Conservation (phyloP, 768 basidiomycete species). For the Pisolithus sp. region DNA sequence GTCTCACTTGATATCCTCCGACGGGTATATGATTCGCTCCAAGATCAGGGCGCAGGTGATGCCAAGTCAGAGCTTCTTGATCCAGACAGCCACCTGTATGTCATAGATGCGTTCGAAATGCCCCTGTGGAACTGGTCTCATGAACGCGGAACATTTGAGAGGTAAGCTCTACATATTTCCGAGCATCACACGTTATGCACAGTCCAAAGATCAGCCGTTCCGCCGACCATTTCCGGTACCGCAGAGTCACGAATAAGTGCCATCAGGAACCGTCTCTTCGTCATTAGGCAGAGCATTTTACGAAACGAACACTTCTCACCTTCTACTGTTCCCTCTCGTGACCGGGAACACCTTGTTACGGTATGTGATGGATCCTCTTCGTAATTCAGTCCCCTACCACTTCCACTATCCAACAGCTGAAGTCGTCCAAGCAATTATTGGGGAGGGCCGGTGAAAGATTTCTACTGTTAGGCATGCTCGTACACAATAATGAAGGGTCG, state of each 20-base stretch:
- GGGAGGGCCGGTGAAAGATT: slow-evolving; percentile 88
- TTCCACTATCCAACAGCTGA: slow-evolving; percentile 48
- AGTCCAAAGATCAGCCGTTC: slow-evolving; percentile 35
- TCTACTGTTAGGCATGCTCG: slow-evolving; percentile 88
- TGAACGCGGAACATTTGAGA: slow-evolving; percentile 83
- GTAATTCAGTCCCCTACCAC: slow-evolving; percentile 13
- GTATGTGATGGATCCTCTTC: slow-evolving; percentile 36
- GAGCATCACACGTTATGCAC: slow-evolving; percentile 5
- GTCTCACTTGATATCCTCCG: slow-evolving; percentile 61
- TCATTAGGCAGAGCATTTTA: slow-evolving; percentile 89
- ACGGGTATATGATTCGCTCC: slow-evolving; percentile 70
- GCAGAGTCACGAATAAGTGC: slow-evolving; percentile 77
- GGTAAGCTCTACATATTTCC: slow-evolving; percentile 39
- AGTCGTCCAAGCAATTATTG: slow-evolving; percentile 92
- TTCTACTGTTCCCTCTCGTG: slow-evolving; percentile 84
- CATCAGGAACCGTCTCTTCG: slow-evolving; percentile 77
- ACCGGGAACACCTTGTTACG: slow-evolving; percentile 83
- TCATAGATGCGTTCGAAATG: slow-evolving; percentile 94
- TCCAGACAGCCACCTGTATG: slow-evolving; percentile 72
- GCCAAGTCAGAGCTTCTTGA: slow-evolving; percentile 63
- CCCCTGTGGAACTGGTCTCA: slow-evolving; percentile 88
- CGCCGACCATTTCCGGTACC: slow-evolving; percentile 71
- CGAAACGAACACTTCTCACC: slow-evolving; percentile 98
- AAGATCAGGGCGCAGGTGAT: slow-evolving; percentile 49
- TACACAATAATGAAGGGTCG: slow-evolving; percentile 83